A percentile compares a stretch with the other conserved stretches of the same genome.
These are phyloP conservation scores for Pseudogymnoascus pannorum DNA, from an alignment of 2,329 filamentous ascomycete genomes.

Conservation along the genomic window DNA sequence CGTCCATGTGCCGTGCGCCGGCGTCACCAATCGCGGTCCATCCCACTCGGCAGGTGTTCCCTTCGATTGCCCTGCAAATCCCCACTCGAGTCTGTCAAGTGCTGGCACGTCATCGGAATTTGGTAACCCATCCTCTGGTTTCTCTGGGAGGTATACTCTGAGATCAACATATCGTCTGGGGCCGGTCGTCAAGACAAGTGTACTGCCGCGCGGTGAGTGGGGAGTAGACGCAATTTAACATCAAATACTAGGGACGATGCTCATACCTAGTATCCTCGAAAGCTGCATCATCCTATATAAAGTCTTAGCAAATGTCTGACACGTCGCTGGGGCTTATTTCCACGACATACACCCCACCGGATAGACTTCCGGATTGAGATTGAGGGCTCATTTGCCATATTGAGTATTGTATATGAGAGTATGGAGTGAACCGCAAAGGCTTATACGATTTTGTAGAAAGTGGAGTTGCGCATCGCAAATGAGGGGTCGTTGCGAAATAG, in stretches of 20 bases:
- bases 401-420: neutral
- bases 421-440: neutral
- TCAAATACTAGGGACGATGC: neutral
- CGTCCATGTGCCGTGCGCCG: constrained; percentile 18
- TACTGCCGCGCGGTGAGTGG: constrained; percentile 7
- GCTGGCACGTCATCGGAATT: constrained; percentile 8
- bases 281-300: neutral
- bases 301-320: neutral
- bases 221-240: neutral
- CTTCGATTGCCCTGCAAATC: constrained; percentile 18
- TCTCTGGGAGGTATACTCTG: constrained; percentile 14
- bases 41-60: neutral
- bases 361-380: constrained; percentile 12
- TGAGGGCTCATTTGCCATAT: constrained; percentile 5
- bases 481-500: neutral
- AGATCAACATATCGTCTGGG: constrained; percentile 19
- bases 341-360: constrained; percentile 10
- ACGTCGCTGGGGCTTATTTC: neutral
- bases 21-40: neutral
- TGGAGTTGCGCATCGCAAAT: neutral
- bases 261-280: constrained; percentile 1
- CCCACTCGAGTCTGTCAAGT: constrained; percentile 19
- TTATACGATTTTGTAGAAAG: neutral
- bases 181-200: constrained; percentile 22
- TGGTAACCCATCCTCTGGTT: constrained; percentile 11